phyloP scores from a whole-genome alignment of 345 rosid species.

The Raphanus sativus region DNA sequence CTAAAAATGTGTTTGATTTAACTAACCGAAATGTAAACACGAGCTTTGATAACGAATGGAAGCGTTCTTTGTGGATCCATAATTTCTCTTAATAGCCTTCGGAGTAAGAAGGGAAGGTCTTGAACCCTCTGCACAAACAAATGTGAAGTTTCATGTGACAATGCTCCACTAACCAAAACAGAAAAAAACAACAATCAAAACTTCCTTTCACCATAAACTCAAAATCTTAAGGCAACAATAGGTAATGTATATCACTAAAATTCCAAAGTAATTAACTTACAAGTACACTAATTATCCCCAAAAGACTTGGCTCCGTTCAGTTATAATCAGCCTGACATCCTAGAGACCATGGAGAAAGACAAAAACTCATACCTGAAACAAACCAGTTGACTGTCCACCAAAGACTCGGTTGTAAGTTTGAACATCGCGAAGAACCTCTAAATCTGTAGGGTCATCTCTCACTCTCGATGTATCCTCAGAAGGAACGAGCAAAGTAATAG shows the following conservation, averaged over 20 bases:
- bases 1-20: neutral
- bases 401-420: constrained; percentile 73
- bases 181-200: too few relatives aligned
- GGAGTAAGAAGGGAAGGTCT: constrained; percentile 89
- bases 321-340: neutral
- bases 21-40: constrained; percentile 76
- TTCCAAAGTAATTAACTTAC: too few relatives aligned
- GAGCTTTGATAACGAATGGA: constrained; percentile 77
- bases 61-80: constrained; percentile 83
- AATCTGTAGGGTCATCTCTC: constrained; percentile 38
- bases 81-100: constrained; percentile 71
- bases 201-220: too few relatives aligned
- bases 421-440: constrained; percentile 53
- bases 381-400: constrained; percentile 45
- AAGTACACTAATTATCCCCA: too few relatives aligned
- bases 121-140: constrained; percentile 58
- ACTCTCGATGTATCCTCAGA: constrained; percentile 47
- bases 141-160: neutral
- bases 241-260: too few relatives aligned
- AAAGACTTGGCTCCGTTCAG: too few relatives aligned
- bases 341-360: neutral
- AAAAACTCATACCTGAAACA: neutral
- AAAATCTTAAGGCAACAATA: too few relatives aligned
- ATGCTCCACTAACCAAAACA: neutral
- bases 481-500: constrained; percentile 74